Conservation (phyloP, 805 yeast genomes). For the Lipomyces yamanashiensis region DNA sequence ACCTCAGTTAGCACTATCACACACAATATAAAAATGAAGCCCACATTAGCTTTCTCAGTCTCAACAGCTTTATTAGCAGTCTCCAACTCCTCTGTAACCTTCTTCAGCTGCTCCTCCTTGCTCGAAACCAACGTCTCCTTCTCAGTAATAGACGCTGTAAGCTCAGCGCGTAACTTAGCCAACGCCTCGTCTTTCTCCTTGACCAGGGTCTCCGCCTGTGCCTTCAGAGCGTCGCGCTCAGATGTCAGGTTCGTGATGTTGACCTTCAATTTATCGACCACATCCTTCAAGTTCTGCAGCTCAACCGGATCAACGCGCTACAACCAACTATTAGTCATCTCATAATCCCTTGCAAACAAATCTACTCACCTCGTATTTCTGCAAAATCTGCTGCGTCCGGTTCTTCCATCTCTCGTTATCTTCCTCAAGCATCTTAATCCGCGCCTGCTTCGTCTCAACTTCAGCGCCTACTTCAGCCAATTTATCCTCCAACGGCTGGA, state of each 20-base stretch:
- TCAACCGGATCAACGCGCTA: constrained; percentile 55
- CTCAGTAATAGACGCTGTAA: constrained; percentile 6
- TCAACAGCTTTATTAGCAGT: constrained; percentile 25
- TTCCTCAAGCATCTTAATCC: constrained; percentile 53
- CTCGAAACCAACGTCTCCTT: constrained; percentile 3
- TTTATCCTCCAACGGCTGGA: constrained; percentile 55
- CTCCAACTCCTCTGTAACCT: constrained; percentile 19
- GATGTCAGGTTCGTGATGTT: constrained; percentile 4
- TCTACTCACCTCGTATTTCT: constrained; percentile 46
- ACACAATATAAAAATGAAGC: neutral
- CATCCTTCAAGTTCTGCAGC: constrained; percentile 46
- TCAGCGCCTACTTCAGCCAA: constrained; percentile 49
- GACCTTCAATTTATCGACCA: constrained; percentile 37
- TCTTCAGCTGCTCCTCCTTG: constrained; percentile 23
- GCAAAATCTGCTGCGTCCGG: constrained; percentile 54
- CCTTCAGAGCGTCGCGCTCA: constrained; percentile 35
- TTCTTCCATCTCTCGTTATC: constrained; percentile 66
- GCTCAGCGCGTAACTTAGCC: constrained; percentile 11
- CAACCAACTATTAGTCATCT: neutral
- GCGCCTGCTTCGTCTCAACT: constrained; percentile 55
- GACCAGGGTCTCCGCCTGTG: constrained; percentile 36
- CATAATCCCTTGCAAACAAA: neutral
- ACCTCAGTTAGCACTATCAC: constrained; percentile 5
- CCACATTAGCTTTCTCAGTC: constrained; percentile 11
- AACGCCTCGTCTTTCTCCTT: constrained; percentile 27